Conservation (phyloP, 345 rosid species). For the Leavenworthia alabamica region DNA sequence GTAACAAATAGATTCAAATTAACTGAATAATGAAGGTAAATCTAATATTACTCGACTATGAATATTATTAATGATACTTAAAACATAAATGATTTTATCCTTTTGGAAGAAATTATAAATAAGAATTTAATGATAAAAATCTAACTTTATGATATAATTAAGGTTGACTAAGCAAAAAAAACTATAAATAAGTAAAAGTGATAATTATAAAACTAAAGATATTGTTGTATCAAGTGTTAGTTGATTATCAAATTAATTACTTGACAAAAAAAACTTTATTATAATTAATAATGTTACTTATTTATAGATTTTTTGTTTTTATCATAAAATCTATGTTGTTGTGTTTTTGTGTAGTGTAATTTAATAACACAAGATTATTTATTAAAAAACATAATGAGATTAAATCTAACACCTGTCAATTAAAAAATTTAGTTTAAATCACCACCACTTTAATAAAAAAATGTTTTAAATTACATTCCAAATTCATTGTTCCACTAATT, state of each 20-base stretch:
- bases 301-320: too few species aligned
- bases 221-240: not conserved
- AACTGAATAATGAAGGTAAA: not conserved
- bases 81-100: not conserved
- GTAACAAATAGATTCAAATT: not conserved
- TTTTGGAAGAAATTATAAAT: not conserved
- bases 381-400: not conserved
- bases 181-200: not conserved
- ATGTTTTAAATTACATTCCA: not conserved
- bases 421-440: not conserved
- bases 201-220: too few species aligned
- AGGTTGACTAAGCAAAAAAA: too few species aligned
- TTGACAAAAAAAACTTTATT: too few species aligned
- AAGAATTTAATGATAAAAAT: not conserved
- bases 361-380: not conserved
- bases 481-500: constrained; percentile 2
- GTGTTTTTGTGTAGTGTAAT: too few species aligned
- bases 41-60: not conserved
- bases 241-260: not conserved
- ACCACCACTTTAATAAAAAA: not conserved
- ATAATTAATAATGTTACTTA: too few species aligned
- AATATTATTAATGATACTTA: not conserved
- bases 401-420: not conserved
- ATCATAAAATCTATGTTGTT: too few species aligned
- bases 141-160: too few species aligned